These are phyloP conservation scores for Sphaerulina vaccinii DNA, from an alignment of 2,329 filamentous ascomycete genomes.

Conservation along the genomic window DNA sequence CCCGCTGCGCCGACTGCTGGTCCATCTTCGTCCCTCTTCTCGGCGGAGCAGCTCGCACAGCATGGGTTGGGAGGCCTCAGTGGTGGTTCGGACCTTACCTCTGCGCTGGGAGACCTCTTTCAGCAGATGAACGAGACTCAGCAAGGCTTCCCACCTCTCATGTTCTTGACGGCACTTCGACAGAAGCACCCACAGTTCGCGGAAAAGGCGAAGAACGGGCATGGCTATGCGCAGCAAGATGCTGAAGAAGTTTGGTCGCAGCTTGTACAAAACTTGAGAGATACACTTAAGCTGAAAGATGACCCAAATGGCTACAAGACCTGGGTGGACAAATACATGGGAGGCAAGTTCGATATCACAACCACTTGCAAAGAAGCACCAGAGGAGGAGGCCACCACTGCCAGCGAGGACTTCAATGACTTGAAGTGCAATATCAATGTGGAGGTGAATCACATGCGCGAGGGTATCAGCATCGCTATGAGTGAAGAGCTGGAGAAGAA, in stretches of 20 bases:
- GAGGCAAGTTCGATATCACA: constrained; percentile 73
- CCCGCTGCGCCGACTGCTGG: constrained; percentile 25
- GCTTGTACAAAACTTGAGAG: constrained; percentile 78
- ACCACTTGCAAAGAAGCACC: constrained; percentile 85
- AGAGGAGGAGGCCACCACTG: constrained; percentile 66
- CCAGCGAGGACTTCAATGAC: constrained; percentile 79
- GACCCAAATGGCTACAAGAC: constrained; percentile 58
- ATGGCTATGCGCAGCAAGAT: constrained; percentile 94
- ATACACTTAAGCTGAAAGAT: constrained; percentile 69
- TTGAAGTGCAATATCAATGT: constrained; percentile 92
- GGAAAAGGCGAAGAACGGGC: constrained; percentile 76
- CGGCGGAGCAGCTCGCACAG: constrained; percentile 41
- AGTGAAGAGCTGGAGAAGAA: constrained; percentile 89
- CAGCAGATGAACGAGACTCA: constrained; percentile 87
- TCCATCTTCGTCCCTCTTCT: constrained; percentile 34
- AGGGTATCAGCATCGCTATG: constrained; percentile 79
- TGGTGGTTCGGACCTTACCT: constrained; percentile 68
- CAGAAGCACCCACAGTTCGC: constrained; percentile 87
- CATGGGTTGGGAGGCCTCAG: constrained; percentile 60
- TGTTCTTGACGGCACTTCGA: constrained; percentile 79
- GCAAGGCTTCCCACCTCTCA: constrained; percentile 76
- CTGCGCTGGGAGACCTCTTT: constrained; percentile 78
- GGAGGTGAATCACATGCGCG: constrained; percentile 83
- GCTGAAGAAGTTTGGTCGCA: constrained; percentile 98
- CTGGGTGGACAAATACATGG: constrained; percentile 80